Conservation (phyloP, 331 rosid genomes). For the Cydonia oblonga region DNA sequence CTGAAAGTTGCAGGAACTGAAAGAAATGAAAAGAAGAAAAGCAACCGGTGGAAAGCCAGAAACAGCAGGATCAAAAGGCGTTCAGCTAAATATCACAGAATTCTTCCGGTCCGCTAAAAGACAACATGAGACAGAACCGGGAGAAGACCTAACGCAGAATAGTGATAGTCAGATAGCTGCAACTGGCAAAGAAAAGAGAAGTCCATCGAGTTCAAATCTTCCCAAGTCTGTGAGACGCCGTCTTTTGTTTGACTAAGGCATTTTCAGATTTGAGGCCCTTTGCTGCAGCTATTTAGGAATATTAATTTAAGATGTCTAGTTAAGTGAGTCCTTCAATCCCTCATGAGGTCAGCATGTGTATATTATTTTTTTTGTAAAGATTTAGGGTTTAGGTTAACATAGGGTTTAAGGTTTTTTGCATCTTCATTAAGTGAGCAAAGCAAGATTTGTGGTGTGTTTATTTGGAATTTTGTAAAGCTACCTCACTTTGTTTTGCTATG, state of each 20-base stretch:
- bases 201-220: constrained; percentile 30
- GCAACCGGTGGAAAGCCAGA: constrained; percentile 19
- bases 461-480: not conserved
- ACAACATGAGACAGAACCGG: constrained; percentile 22
- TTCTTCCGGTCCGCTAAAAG: constrained; percentile 57
- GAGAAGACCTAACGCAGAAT: constrained; percentile 23
- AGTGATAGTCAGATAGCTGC: constrained; percentile 14
- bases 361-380: not conserved
- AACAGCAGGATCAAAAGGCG: constrained; percentile 26
- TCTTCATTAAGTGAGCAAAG: not conserved
- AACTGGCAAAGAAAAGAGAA: constrained; percentile 34
- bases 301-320: not conserved
- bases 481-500: not conserved
- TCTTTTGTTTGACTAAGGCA: constrained; percentile 54
- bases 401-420: not conserved
- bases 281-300: not conserved
- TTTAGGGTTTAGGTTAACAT: not conserved
- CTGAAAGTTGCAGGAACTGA: constrained; percentile 41
- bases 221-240: constrained; percentile 78
- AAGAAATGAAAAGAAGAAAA: constrained; percentile 43
- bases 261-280: not conserved
- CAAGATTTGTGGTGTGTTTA: not conserved
- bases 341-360: not conserved
- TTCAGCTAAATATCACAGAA: constrained; percentile 54
- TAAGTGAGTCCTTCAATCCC: not conserved